Conservation (phyloP, 495 filamentous ascomycete species). For the Lentithecium fluviatile region DNA sequence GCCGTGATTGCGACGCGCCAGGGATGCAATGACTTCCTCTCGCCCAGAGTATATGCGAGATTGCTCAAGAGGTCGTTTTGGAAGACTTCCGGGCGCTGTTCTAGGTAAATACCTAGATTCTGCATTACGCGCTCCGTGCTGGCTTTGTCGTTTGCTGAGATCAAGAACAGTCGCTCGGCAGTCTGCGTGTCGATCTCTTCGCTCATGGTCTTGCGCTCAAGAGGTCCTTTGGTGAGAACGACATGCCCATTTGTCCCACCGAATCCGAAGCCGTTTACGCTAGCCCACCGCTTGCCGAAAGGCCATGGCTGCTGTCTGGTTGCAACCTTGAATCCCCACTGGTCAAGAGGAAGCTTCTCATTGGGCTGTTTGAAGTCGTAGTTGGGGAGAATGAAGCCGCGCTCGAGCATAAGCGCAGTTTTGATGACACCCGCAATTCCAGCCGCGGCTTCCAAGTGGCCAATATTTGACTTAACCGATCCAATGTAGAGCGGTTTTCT, state of each 20-base stretch:
- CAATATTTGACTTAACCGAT: conserved; percentile 54
- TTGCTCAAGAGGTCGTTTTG: conserved; percentile 18
- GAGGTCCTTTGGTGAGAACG: conserved; percentile 26
- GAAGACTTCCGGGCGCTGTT: conserved; percentile 13
- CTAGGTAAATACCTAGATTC: conserved; percentile 11
- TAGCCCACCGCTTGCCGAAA: conserved; percentile 38
- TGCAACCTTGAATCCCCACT: conserved; percentile 19
- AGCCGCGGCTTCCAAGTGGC: conserved; percentile 54
- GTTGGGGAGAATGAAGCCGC: conserved; percentile 17
- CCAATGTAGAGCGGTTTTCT: conserved; percentile 16
- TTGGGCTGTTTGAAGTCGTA: conserved; percentile 24
- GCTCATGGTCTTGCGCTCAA: conserved; percentile 11
- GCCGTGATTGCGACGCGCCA: conserved; percentile 13
- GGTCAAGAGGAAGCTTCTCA: conserved; percentile 11
- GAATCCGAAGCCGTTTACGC: conserved; percentile 31
- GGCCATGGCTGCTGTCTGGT: conserved; percentile 29
- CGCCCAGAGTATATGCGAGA: conserved; percentile 19
- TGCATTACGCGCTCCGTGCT: background rate
- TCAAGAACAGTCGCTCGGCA: conserved; percentile 3
- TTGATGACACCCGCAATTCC: conserved; percentile 53
- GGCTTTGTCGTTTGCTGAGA: conserved; percentile 8
- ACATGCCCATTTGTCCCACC: conserved; percentile 35
- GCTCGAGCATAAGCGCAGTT: conserved; percentile 35
- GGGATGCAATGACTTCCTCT: conserved; percentile 7
- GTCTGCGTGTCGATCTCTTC: conserved; percentile 12